Conservation (phyloP, 768 basidiomycete genomes). For the Pulveroboletus sp. region DNA sequence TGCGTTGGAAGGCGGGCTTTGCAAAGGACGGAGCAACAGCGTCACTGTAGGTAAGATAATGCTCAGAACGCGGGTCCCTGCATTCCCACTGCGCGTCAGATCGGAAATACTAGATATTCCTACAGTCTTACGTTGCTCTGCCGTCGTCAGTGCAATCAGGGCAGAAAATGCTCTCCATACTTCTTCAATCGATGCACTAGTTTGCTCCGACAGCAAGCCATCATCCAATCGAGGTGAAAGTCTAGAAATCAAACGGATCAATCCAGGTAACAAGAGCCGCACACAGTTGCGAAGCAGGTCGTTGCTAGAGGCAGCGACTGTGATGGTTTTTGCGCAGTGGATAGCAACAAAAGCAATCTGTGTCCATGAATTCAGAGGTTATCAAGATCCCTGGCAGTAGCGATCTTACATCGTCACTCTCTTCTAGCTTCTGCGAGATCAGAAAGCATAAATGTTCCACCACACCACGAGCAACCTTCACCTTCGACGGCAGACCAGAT, state of each 20-base stretch:
- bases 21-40: conserved; percentile 58
- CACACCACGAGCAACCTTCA: conserved; percentile 65
- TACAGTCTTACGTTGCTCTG: conserved; percentile 55
- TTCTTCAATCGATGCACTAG: conserved; percentile 64
- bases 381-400: not conserved
- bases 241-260: conserved; percentile 77
- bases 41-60: conserved; percentile 73
- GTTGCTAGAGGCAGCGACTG: conserved; percentile 66
- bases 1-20: conserved; percentile 38
- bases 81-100: conserved; percentile 8
- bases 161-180: conserved; percentile 76
- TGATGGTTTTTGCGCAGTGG: conserved; percentile 84
- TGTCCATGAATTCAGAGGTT: conserved; percentile 2
- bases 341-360: conserved; percentile 81
- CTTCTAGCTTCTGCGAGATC: conserved; percentile 75
- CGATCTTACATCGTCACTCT: conserved; percentile 56
- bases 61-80: conserved; percentile 64
- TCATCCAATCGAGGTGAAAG: conserved; percentile 61
- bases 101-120: not conserved
- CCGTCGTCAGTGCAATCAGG: conserved; percentile 52
- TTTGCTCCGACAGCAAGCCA: conserved; percentile 48
- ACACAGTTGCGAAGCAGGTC: conserved; percentile 66
- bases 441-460: conserved; percentile 84
- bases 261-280: conserved; percentile 67
- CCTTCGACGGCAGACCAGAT: conserved; percentile 65